Evolutionary conservation across 1,284 basidiomycete species (phyloP).

Genomic region (Cryptococcus neoformans): DNA sequence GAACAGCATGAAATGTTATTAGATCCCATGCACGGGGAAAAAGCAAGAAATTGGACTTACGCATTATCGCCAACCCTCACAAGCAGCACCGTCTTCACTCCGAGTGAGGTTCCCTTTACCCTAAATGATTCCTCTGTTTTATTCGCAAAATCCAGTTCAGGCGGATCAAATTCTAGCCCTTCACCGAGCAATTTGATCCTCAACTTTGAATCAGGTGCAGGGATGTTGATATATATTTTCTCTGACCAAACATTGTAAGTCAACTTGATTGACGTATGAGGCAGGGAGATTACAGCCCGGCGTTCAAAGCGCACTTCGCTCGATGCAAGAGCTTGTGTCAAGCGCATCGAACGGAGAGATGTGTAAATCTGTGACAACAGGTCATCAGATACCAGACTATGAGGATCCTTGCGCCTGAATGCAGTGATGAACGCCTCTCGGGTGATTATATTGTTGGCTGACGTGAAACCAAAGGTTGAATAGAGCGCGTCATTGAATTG

Average conservation of each 20-base stretch:
- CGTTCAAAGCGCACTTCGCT: slow-evolving; percentile 29
- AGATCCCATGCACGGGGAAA: background rate
- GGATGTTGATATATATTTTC: slow-evolving; percentile 74
- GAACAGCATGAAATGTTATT: background rate
- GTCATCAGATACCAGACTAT: slow-evolving; percentile 66
- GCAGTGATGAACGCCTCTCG: slow-evolving; percentile 72
- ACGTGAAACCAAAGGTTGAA: slow-evolving; percentile 55
- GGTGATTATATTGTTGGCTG: slow-evolving; percentile 63
- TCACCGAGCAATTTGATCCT: slow-evolving; percentile 77
- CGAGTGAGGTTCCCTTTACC: slow-evolving; percentile 76
- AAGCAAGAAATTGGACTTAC: slow-evolving; percentile 24
- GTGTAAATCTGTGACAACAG: slow-evolving; percentile 70
- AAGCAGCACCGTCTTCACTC: slow-evolving; percentile 74
- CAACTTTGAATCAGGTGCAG: slow-evolving; percentile 72
- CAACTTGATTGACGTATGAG: slow-evolving; percentile 67
- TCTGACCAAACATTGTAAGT: slow-evolving; percentile 84
- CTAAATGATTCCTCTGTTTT: slow-evolving; percentile 79
- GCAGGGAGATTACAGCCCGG: slow-evolving; percentile 62
- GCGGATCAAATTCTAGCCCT: slow-evolving; percentile 80
- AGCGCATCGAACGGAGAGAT: slow-evolving; percentile 66
- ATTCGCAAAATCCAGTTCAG: slow-evolving; percentile 69
- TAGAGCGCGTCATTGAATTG: slow-evolving; percentile 54
- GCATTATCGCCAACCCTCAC: slow-evolving; percentile 75
- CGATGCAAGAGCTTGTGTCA: slow-evolving; percentile 66
- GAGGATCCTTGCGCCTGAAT: slow-evolving; percentile 69